phyloP scores from a whole-genome alignment of 192 early-diverging fungal genomes.

The Funneliformis mosseae region DNA sequence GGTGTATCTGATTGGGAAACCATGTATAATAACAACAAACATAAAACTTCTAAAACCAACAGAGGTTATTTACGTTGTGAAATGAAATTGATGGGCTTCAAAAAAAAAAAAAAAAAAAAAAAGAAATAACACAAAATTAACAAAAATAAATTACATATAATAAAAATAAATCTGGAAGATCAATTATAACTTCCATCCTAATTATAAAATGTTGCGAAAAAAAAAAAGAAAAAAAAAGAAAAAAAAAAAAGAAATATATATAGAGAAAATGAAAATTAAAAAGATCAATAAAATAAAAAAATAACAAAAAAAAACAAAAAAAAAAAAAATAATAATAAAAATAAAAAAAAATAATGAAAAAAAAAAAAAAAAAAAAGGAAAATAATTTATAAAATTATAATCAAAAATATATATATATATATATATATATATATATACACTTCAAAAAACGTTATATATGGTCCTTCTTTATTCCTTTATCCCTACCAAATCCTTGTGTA shows the following conservation, averaged over 20 bases:
- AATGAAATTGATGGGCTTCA: background rate
- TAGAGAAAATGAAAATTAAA: conserved; percentile 23
- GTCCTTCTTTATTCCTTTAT: background rate
- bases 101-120: background rate
- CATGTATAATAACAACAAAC: conserved; percentile 27
- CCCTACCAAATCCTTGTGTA: background rate
- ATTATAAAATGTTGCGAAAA: background rate
- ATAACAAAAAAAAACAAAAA: background rate
- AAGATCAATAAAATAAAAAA: conserved; percentile 21
- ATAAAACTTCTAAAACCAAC: conserved; percentile 3
- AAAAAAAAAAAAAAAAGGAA: background rate
- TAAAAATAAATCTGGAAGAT: background rate
- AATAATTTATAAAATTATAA: background rate
- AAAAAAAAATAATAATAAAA: conserved; percentile 10
- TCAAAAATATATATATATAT: background rate
- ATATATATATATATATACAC: background rate
- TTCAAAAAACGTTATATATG: background rate
- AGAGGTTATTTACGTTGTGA: background rate
- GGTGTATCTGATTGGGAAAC: conserved; percentile 4
- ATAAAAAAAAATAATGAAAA: background rate
- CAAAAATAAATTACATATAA: background rate
- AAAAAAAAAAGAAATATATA: conserved; percentile 9
- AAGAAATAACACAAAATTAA: background rate
- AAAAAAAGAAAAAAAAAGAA: conserved; percentile 15
- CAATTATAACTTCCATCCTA: no score